Percentiles rank a stretch among this genome's conserved stretches.
Evolutionary conservation across 352 stramenopile species (phyloP).

Genomic region (Pythium monospermum): DNA sequence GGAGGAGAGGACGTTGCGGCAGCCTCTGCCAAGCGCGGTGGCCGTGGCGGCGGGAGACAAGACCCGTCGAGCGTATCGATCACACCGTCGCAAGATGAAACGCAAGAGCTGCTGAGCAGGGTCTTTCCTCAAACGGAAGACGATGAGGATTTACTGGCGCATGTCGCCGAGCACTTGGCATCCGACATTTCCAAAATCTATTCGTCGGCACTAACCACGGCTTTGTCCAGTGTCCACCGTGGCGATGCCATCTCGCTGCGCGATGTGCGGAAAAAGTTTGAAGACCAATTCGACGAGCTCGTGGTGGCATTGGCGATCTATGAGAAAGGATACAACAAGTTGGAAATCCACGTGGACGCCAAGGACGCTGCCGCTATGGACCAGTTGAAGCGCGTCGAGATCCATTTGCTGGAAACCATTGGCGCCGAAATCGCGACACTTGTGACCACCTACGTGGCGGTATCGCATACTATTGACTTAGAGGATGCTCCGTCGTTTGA

Average conservation of each 20-base stretch:
- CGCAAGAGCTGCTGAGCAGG: conserved; percentile 34
- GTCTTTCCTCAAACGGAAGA: conserved; percentile 53
- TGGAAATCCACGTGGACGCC: conserved; percentile 50
- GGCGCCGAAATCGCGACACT: conserved; percentile 49
- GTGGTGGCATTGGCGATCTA: conserved; percentile 40
- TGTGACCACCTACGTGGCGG: conserved; percentile 61
- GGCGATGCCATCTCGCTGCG: conserved; percentile 67
- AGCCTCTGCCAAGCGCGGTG: conserved; percentile 24
- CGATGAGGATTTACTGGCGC: conserved; percentile 65
- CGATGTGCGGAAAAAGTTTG: conserved; percentile 66
- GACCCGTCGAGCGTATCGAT: conserved; percentile 30
- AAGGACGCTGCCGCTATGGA: conserved; percentile 35
- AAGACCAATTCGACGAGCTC: conserved; percentile 70
- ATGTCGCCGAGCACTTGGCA: conserved; percentile 39
- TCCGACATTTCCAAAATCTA: conserved; percentile 47
- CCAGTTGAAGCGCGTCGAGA: conserved; percentile 49
- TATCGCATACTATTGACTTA: conserved; percentile 55
- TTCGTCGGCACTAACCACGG: conserved; percentile 36
- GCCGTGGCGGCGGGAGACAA: conserved; percentile 17
- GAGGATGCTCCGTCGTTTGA: conserved; percentile 39
- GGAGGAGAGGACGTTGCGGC: not conserved
- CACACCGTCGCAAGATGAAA: conserved; percentile 37
- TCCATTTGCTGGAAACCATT: conserved; percentile 41
- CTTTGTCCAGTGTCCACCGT: conserved; percentile 59
- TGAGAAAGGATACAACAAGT: conserved; percentile 70